phyloP scores from a whole-genome alignment of 495 filamentous ascomycete genomes.

The Alectoria sarmentosa region DNA sequence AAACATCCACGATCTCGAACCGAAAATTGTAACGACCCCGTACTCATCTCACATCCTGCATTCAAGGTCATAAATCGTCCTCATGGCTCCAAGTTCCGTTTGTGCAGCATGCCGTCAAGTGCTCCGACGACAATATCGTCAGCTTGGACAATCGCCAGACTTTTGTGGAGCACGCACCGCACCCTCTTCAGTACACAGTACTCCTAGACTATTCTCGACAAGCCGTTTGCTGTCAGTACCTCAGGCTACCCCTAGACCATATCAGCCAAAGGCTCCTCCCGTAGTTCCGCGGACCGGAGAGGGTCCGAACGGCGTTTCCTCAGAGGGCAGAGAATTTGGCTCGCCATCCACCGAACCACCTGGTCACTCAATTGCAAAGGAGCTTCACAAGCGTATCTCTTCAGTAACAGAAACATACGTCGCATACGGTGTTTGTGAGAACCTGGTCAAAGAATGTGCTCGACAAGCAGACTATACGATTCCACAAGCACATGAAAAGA shows the following conservation, averaged over 20 bases:
- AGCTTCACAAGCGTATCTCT: constrained; percentile 20
- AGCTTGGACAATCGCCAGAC: constrained; percentile 1
- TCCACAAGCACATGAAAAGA: constrained; percentile 47
- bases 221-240: neutral
- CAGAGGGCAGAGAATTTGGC: neutral
- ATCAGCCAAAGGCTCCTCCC: constrained; percentile 3
- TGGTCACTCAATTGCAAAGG: constrained; percentile 18
- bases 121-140: constrained; percentile 5
- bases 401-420: constrained; percentile 59
- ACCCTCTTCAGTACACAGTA: neutral
- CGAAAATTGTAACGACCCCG: neutral
- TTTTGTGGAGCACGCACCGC: neutral
- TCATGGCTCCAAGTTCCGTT: constrained; percentile 13
- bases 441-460: constrained; percentile 70
- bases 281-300: neutral
- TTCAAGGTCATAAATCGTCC: neutral
- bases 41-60: neutral
- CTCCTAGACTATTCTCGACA: constrained; percentile 8
- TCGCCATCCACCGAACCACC: neutral
- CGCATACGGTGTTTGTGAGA: constrained; percentile 70
- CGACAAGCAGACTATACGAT: constrained; percentile 69
- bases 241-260: neutral
- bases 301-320: neutral
- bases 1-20: neutral
- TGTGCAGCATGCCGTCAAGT: constrained; percentile 20